phyloP scores from a whole-genome alignment of 2,329 filamentous ascomycete genomes.

The Fusarium incarnatum region DNA sequence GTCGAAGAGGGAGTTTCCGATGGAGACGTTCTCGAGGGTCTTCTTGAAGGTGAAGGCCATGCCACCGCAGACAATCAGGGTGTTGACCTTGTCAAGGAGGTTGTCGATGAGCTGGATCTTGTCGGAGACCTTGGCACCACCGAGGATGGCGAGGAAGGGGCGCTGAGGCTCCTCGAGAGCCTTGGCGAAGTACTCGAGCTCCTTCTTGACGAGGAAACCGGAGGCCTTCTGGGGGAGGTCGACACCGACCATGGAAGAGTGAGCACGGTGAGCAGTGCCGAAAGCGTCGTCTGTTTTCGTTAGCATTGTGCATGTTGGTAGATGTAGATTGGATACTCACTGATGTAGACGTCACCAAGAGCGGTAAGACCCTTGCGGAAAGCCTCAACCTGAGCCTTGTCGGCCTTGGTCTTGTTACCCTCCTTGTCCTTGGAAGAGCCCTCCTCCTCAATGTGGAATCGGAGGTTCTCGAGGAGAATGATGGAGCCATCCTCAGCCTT shows the following conservation, averaged over 20 bases:
- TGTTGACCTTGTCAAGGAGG: conserved; percentile 97
- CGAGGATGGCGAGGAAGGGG: conserved; percentile 98
- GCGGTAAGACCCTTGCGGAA: conserved; percentile 97
- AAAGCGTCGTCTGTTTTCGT: conserved; percentile 86
- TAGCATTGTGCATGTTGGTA: conserved; percentile 31
- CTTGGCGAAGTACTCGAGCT: conserved; percentile 99
- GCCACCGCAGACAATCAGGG: conserved; percentile 92
- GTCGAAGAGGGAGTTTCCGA: conserved; percentile 92
- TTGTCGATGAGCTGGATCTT: conserved; percentile 99
- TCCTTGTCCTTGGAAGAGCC: conserved; percentile 93
- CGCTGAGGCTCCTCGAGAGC: conserved; percentile 92
- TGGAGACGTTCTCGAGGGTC: conserved; percentile 89
- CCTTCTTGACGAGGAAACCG: conserved; percentile 99
- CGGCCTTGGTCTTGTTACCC: conserved; percentile 98
- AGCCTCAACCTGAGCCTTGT: conserved; percentile 89
- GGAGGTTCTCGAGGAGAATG: conserved; percentile 95
- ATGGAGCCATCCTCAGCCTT: conserved; percentile 84
- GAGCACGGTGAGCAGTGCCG: conserved; percentile 96
- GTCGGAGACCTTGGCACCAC: conserved; percentile 98
- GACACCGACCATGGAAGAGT: conserved; percentile 99
- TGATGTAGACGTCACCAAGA: conserved; percentile 95
- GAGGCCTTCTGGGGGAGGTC: conserved; percentile 96
- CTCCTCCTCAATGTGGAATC: conserved; percentile 98
- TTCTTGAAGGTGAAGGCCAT: conserved; percentile 99
- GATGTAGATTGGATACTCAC: too few species aligned